Conservation (phyloP, 2,329 filamentous ascomycete genomes). For the Sporothrix globosa region DNA sequence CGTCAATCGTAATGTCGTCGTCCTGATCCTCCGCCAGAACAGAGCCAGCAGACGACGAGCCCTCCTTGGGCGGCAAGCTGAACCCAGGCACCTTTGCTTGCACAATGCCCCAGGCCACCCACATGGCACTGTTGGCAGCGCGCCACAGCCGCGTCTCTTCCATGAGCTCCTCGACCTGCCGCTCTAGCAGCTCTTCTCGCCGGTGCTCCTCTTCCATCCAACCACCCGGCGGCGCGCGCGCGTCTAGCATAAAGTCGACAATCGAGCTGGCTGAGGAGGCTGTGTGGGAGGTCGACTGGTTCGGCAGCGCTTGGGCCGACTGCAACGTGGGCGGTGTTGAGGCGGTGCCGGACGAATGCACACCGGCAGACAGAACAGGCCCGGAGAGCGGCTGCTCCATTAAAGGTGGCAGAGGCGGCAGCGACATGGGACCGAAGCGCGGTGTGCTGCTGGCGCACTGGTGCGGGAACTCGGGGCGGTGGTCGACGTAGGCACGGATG, state of each 20-base stretch:
- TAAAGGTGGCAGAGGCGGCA: conserved; percentile 24
- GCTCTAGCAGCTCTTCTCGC: conserved; percentile 66
- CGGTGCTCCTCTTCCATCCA: conserved; percentile 65
- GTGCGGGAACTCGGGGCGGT: conserved; percentile 70
- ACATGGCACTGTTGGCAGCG: conserved; percentile 81
- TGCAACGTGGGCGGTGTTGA: conserved; percentile 37
- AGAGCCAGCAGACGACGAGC: conserved; percentile 30
- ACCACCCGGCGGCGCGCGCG: conserved; percentile 59
- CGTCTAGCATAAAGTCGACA: conserved; percentile 80
- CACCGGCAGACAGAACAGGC: conserved; percentile 35
- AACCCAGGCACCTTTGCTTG: conserved; percentile 81
- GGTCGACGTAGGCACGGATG: conserved; percentile 81
- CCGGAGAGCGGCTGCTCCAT: conserved; percentile 44
- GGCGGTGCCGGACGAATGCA: conserved; percentile 21
- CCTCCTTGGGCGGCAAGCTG: conserved; percentile 50
- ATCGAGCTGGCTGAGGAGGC: conserved; percentile 55
- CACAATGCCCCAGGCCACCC: conserved; percentile 95
- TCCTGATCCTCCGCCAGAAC: conserved; percentile 34
- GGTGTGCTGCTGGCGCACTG: conserved; percentile 40
- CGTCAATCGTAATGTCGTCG: conserved; percentile 38
- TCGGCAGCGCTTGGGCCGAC: conserved; percentile 14
- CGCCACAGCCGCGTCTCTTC: conserved; percentile 85
- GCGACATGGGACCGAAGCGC: conserved; percentile 33
- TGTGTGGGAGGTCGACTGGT: conserved; percentile 39
- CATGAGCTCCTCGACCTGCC: conserved; percentile 69